These are phyloP conservation scores for Colletotrichum destructivum DNA, from an alignment of 2,329 filamentous ascomycete species.

Conservation along the genomic window DNA sequence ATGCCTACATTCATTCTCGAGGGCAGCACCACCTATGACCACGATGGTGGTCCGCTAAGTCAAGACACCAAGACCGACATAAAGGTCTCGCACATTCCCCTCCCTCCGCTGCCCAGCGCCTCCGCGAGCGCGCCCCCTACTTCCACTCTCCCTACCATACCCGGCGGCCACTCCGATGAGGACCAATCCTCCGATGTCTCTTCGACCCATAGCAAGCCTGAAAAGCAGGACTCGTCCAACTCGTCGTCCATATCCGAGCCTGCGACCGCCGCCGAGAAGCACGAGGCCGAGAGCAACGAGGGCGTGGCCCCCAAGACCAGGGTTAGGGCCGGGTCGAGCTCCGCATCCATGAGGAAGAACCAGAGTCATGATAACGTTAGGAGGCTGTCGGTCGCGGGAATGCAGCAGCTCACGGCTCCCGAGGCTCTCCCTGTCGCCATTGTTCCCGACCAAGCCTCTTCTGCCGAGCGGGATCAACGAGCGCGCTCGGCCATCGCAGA, in stretches of 20 bases:
- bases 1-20: conserved; percentile 37
- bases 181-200: conserved; percentile 41
- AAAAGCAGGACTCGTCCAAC: conserved; percentile 23
- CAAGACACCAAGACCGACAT: conserved; percentile 29
- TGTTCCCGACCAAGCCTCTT: conserved; percentile 55
- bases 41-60: neutral
- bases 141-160: conserved; percentile 39
- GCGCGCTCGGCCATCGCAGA: conserved; percentile 52
- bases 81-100: conserved; percentile 36
- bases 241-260: conserved; percentile 37
- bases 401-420: conserved; percentile 71
- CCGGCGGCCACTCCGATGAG: conserved; percentile 40
- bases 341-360: conserved; percentile 45
- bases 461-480: conserved; percentile 56
- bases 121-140: conserved; percentile 41
- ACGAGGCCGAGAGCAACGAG: conserved; percentile 11
- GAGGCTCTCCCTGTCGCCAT: conserved; percentile 71
- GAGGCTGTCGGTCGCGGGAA: conserved; percentile 71
- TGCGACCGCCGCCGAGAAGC: conserved; percentile 21
- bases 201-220: conserved; percentile 35
- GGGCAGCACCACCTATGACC: neutral
- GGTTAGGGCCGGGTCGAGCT: conserved; percentile 33
- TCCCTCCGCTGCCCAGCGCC: conserved; percentile 32
- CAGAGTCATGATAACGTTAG: conserved; percentile 62
- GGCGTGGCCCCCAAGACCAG: conserved; percentile 16